Evolutionary conservation across 2,329 filamentous ascomycete genomes (phyloP).

Genomic region (Aspergillus felis): DNA sequence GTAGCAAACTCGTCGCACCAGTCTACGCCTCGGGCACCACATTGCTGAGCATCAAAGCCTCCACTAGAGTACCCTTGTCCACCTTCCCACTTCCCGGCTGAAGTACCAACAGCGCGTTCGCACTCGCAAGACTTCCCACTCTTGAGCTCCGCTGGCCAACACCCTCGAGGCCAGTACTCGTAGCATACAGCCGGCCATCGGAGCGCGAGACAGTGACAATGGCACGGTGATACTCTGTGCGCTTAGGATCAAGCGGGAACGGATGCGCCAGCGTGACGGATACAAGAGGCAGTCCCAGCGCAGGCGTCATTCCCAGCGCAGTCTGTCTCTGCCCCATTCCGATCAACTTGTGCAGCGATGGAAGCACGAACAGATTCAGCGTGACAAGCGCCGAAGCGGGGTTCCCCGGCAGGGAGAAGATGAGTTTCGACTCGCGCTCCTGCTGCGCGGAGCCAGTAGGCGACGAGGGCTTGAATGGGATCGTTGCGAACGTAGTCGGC

Average conservation of each 20-base stretch:
- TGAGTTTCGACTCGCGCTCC: conserved; percentile 60
- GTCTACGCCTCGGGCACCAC: conserved; percentile 28
- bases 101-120: conserved; percentile 77
- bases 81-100: conserved; percentile 49
- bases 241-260: conserved; percentile 66
- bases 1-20: not conserved
- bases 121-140: conserved; percentile 82
- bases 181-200: conserved; percentile 68
- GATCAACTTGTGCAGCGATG: conserved; percentile 71
- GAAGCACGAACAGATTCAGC: conserved; percentile 89
- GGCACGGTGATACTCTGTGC: conserved; percentile 89
- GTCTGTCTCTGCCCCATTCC: conserved; percentile 50
- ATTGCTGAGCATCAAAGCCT: conserved; percentile 73
- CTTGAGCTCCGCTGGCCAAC: conserved; percentile 73
- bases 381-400: conserved; percentile 91
- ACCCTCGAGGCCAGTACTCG: conserved; percentile 68
- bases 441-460: conserved; percentile 45
- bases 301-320: conserved; percentile 47
- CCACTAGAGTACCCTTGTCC: conserved; percentile 65
- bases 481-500: conserved; percentile 91
- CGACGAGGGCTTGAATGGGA: conserved; percentile 56
- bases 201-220: conserved; percentile 58
- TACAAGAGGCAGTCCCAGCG: conserved; percentile 65
- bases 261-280: conserved; percentile 69
- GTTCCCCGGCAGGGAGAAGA: conserved; percentile 92